Base-by-base conservation (phyloP, 352 stramenopile species). In the Phytophthora fragariaefolia region DNA sequence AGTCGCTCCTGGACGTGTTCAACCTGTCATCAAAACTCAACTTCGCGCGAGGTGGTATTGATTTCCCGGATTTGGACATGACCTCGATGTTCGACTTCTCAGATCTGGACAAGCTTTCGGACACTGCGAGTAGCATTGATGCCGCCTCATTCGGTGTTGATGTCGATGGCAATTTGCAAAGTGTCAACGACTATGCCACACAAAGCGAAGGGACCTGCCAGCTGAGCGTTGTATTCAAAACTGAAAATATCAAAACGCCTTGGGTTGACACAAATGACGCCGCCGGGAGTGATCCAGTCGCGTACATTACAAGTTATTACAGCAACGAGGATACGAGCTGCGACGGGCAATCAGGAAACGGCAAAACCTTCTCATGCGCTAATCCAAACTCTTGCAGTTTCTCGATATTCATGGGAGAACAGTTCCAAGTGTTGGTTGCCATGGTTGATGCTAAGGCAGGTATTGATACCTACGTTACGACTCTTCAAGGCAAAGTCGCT, bases 1-100 rank as follows among this genome's bases (percentile, higher is more conserved):
- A 77, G 43, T 89, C 80, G 28, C 74, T 92, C 20, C 62, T 92
- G 22, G 78, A 87, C 8, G 82, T 72, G 26, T 76, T 92, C 54
- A 82, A 90, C 45, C 58, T 92, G 26, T 76, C 71, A 8, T 64
- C 58, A 22, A 80, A 79, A 12, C 77, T 92, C 43, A 58, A 74
- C 12, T 92, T 92, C 63, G 83, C 83, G n/a, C 69, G 70, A 2
- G 79, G 82, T 58, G 80, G 75, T 6, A 81, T 92, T 32, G 26
- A 78, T 0, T 90, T 92, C 61, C 83, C 83, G 0, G 46, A 65
- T 4, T 40, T 79, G 3, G 32, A 85, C 34, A 54, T 83, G 22
- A 45, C 4, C 5, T 57, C 27, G 8, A 79, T 83, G 52, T 71
- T 85, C 36, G 47, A 89, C 58, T 92, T 92, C 51, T 79, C 71